Conservation (phyloP, 2,329 filamentous ascomycete genomes). For the Beauveria australis region DNA sequence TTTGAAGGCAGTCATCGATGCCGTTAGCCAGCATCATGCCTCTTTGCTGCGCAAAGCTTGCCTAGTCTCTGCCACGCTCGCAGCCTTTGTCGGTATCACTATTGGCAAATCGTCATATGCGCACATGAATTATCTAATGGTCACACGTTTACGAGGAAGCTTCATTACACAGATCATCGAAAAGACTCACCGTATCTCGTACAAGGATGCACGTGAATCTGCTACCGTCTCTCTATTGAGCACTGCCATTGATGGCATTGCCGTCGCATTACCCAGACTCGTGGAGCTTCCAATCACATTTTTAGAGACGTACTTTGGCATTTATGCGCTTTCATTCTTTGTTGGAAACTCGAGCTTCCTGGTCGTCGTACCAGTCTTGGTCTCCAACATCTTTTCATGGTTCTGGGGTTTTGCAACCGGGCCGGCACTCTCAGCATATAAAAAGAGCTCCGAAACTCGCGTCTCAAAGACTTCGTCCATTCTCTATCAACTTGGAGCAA, state of each 20-base stretch:
- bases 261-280: not conserved
- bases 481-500: not conserved
- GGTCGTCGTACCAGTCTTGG: not conserved
- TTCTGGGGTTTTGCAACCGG: not conserved
- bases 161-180: constrained; percentile 38
- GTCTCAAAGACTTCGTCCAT: not conserved
- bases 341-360: not conserved
- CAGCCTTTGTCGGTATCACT: not conserved
- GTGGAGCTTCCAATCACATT: not conserved
- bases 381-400: constrained; percentile 4
- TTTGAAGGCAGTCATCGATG: not conserved
- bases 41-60: not conserved
- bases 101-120: not conserved
- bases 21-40: not conserved
- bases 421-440: not conserved
- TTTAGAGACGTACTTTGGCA: constrained; percentile 1
- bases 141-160: constrained; percentile 24
- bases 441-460: not conserved
- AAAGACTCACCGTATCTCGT: constrained; percentile 29
- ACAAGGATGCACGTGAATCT: constrained; percentile 21
- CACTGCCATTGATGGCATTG: constrained; percentile 5
- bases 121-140: constrained; percentile 17
- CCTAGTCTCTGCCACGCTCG: not conserved
- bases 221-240: constrained; percentile 2
- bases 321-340: not conserved